A percentile compares a stretch with the other conserved stretches of the same genome.
phyloP scores from a whole-genome alignment of 1,284 basidiomycete genomes.

The Pholiota adiposa region DNA sequence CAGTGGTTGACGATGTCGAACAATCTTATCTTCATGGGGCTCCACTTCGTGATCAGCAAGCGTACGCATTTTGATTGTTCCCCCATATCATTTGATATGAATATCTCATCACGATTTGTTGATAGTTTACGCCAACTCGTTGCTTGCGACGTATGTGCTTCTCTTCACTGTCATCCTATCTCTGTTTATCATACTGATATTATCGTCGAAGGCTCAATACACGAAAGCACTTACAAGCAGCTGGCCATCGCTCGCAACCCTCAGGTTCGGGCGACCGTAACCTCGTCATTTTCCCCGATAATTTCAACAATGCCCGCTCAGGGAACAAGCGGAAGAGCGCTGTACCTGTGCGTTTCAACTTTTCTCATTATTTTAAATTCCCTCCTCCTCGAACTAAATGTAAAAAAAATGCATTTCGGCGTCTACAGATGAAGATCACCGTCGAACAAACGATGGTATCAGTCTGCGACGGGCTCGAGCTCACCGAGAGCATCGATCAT shows the following conservation, averaged over 20 bases:
- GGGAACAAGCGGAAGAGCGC: not conserved
- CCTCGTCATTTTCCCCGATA: conserved; percentile 22
- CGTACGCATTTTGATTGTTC: conserved; percentile 36
- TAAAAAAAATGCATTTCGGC: too few species aligned
- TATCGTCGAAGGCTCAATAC: conserved; percentile 27
- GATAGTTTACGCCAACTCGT: conserved; percentile 18
- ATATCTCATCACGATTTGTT: not conserved
- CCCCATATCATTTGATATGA: not conserved
- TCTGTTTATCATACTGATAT: not conserved
- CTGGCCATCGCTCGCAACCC: conserved; percentile 15
- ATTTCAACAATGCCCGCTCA: conserved; percentile 3
- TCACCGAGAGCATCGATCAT: too few species aligned
- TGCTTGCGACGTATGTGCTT: conserved; percentile 14
- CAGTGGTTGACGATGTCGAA: conserved; percentile 52
- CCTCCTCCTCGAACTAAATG: too few species aligned
- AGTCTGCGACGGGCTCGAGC: not conserved
- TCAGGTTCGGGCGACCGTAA: conserved; percentile 21
- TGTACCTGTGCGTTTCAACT: conserved; percentile 3
- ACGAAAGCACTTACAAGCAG: conserved; percentile 11
- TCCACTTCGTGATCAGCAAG: conserved; percentile 58
- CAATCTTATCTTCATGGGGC: conserved; percentile 51
- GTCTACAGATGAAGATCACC: conserved; percentile 3
- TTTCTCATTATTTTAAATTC: too few species aligned
- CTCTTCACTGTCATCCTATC: not conserved
- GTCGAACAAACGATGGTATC: conserved; percentile 13